A percentile compares a stretch with the other conserved stretches of the same genome.
phyloP scores from a whole-genome alignment of 129 eudicot species.

The Saussurea involucrata region DNA sequence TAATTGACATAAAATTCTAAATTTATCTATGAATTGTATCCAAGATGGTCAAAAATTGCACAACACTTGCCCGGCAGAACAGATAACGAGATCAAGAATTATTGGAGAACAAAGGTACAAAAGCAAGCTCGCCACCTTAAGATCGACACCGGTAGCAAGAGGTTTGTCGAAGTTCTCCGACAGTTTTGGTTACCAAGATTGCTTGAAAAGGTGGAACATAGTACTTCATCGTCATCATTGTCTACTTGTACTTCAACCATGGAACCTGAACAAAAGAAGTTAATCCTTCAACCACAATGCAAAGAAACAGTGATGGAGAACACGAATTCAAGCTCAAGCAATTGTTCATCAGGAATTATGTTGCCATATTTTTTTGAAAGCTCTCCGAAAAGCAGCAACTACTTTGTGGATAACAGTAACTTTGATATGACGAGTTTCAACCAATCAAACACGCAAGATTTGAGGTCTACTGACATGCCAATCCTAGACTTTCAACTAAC shows the following conservation, averaged over 20 bases:
- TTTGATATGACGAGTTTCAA: slow-evolving; percentile 14
- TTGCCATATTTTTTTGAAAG: slow-evolving; percentile 16
- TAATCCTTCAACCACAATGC: slow-evolving; percentile 14
- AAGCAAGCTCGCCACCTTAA: slow-evolving; percentile 88
- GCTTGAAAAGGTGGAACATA: slow-evolving; percentile 64
- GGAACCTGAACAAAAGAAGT: slow-evolving; percentile 21
- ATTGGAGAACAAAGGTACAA: slow-evolving; percentile 96
- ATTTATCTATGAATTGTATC: neutral
- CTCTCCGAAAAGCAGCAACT: slow-evolving; percentile 13
- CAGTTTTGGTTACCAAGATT: slow-evolving; percentile 74
- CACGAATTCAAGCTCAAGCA: slow-evolving; percentile 28
- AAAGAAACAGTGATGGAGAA: slow-evolving; percentile 7
- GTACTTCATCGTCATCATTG: slow-evolving; percentile 38
- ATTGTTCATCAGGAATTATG: slow-evolving; percentile 16
- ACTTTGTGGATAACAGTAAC: slow-evolving; percentile 21
- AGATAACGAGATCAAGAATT: slow-evolving; percentile 87
- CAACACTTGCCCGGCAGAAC: slow-evolving; percentile 42
- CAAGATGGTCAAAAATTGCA: slow-evolving; percentile 43
- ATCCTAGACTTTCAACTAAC: slow-evolving; percentile 20
- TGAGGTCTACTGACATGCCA: slow-evolving; percentile 21
- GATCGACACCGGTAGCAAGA: slow-evolving; percentile 78
- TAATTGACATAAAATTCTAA: slow-evolving; percentile 10
- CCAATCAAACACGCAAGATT: slow-evolving; percentile 16
- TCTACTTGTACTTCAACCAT: slow-evolving; percentile 30
- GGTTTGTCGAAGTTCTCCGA: slow-evolving; percentile 61